Evolutionary conservation across 179 eudicot genomes (phyloP).

Genomic region (Nepenthes alata): DNA sequence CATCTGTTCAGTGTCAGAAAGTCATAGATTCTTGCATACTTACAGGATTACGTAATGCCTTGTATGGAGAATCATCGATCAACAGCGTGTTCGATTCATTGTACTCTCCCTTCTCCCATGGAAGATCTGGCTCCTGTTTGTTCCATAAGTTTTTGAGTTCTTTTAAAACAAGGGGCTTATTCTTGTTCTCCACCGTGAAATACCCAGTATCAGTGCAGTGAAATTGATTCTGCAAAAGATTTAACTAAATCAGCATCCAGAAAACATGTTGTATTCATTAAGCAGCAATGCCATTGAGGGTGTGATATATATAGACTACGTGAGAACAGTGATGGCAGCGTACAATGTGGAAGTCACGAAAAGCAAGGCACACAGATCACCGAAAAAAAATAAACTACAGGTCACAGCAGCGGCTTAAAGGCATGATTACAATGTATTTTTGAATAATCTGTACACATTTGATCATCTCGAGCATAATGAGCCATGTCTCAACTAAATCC

Average conservation of each 20-base stretch:
- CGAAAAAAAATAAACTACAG: too few relatives aligned
- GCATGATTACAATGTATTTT: too few relatives aligned
- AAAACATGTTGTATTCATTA: neutral
- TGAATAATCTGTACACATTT: too few relatives aligned
- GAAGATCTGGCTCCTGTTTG: slow-evolving; percentile 38
- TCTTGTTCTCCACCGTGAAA: slow-evolving; percentile 40
- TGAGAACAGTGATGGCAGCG: too few relatives aligned
- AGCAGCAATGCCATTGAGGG: neutral
- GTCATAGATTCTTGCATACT: slow-evolving; percentile 10
- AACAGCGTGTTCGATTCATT: slow-evolving; percentile 68
- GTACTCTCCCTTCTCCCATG: slow-evolving; percentile 63
- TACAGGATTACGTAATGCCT: slow-evolving; percentile 82
- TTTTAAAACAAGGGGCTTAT: slow-evolving; percentile 62
- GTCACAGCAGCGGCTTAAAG: too few relatives aligned
- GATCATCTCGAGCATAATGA: too few relatives aligned
- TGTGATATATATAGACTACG: neutral
- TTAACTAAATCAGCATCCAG: neutral
- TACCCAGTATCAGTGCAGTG: slow-evolving; percentile 62
- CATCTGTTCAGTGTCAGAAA: neutral
- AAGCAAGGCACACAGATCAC: too few relatives aligned
- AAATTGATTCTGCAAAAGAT: slow-evolving; percentile 53
- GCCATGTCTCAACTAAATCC: too few relatives aligned
- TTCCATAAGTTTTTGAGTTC: slow-evolving; percentile 73
- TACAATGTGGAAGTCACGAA: too few relatives aligned
- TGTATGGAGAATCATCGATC: slow-evolving; percentile 81